Evolutionary conservation across 768 basidiomycete species (phyloP).

Genomic region (Pholiota molesta): DNA sequence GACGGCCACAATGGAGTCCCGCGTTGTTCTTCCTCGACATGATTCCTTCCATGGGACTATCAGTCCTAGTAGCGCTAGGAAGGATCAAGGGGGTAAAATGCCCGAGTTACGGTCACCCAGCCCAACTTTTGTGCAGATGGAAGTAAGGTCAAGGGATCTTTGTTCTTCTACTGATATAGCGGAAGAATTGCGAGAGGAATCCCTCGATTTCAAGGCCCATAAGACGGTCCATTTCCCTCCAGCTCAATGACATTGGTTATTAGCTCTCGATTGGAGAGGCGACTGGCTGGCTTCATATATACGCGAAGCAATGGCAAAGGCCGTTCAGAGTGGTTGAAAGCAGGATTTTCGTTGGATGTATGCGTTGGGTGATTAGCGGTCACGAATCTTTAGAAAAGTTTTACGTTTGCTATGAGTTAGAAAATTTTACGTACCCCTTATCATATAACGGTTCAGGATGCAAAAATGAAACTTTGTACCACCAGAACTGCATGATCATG

Average conservation of each 20-base stretch:
- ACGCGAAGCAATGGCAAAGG: background rate
- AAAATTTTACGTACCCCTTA: background rate
- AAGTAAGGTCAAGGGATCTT: background rate
- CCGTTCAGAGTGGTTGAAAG: too few relatives aligned
- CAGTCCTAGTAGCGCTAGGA: background rate
- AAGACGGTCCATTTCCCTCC: constrained; percentile 10
- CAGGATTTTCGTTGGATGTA: background rate
- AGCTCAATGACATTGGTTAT: constrained; percentile 6
- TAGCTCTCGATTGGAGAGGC: constrained; percentile 1
- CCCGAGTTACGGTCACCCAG: background rate
- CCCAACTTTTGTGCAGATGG: background rate
- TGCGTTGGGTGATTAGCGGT: background rate
- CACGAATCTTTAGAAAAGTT: background rate
- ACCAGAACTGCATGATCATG: too few relatives aligned
- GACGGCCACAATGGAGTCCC: background rate
- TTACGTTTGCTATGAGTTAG: background rate
- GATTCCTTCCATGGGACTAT: background rate
- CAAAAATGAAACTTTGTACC: background rate
- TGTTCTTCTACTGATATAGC: background rate
- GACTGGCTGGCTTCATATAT: background rate
- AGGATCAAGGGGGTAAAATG: background rate
- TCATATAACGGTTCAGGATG: background rate
- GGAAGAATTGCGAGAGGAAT: background rate
- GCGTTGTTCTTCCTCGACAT: background rate
- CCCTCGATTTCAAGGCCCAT: background rate